Evolutionary conservation across 805 yeast species (phyloP).

Genomic region (Kluyveromyces nonfermentans): DNA sequence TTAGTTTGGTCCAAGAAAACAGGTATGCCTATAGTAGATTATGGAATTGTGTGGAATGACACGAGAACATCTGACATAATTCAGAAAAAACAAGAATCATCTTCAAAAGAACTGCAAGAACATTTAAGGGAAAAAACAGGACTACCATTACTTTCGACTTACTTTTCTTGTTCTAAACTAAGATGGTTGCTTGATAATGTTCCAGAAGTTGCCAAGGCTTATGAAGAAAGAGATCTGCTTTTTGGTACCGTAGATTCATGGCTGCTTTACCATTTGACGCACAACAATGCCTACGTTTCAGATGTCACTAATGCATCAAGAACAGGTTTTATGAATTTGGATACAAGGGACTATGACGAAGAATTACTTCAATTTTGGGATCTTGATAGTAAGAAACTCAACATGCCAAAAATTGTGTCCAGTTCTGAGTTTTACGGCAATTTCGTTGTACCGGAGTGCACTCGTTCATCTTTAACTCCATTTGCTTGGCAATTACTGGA

Average conservation of each 20-base stretch:
- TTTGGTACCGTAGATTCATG: constrained; percentile 94
- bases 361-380: constrained; percentile 72
- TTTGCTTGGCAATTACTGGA: constrained; percentile 43
- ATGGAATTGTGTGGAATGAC: constrained; percentile 94
- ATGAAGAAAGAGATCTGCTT: constrained; percentile 71
- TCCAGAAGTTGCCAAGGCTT: constrained; percentile 52
- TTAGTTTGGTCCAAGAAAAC: constrained; percentile 78
- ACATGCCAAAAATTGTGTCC: constrained; percentile 69
- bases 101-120: constrained; percentile 46
- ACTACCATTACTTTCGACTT: constrained; percentile 71
- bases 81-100: constrained; percentile 45
- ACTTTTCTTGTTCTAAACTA: constrained; percentile 83
- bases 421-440: constrained; percentile 72
- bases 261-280: constrained; percentile 78
- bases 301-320: constrained; percentile 90
- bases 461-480: constrained; percentile 41
- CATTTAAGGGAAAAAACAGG: constrained; percentile 63
- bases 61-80: constrained; percentile 74
- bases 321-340: constrained; percentile 81
- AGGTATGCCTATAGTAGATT: constrained; percentile 68
- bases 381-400: constrained; percentile 55
- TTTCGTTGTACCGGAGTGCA: constrained; percentile 52
- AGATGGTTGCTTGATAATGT: constrained; percentile 84
- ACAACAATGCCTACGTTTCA: constrained; percentile 59
- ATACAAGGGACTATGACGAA: constrained; percentile 64